Evolutionary conservation across 768 basidiomycete genomes (phyloP), one percentile per base, ranked within the genome.

Genomic region (Lactifluus rugatus): DNA sequence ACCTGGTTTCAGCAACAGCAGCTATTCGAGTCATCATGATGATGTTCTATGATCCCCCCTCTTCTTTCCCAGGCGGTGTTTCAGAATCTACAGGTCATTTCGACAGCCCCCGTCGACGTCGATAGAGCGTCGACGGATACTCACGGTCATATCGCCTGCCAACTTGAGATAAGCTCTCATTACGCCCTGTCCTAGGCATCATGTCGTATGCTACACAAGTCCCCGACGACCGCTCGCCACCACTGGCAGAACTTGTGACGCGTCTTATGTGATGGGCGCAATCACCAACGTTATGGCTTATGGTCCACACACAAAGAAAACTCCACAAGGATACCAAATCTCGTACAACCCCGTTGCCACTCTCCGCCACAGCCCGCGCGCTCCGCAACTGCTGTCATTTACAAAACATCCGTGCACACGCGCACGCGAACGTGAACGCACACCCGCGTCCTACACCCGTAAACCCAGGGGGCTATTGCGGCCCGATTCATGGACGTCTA

Each of bases 111-210:
- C 52, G 52, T 49, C 48, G 23, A 39, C 57, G 14, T 42, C 51
- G 46, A 44, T 44, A 34, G 47, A 48, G 51, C 57, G 17, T 48
- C 57, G 51, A 42, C 46, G 21, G 31, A 28, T 54, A 49, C 53
- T 49, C 58, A 59, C 47, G 58, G 58, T 59, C 48, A 59, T 59
- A 58, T 54, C 58, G 52, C 57, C 47, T 25, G 44, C 42, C 44
- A 26, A 46, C 16, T 28, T 59, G 25, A 48, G 51, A 48, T 53
- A 42, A 47, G 21, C 41, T 26, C 41, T n/a, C 3, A 19, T 46
- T 52, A 31, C 51, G 46, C 51, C 52, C 51, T 13, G 21, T 44
- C 11, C 42, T 21, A n/a, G 41, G 19, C 28, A 19, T 16, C 34
- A 51, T 39, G 6, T 51, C 36, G 14, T 44, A 42, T 5, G 41